phyloP scores from a whole-genome alignment of 225 moss, liverwort and hornwort species.

The Sphagnum tenellum region DNA sequence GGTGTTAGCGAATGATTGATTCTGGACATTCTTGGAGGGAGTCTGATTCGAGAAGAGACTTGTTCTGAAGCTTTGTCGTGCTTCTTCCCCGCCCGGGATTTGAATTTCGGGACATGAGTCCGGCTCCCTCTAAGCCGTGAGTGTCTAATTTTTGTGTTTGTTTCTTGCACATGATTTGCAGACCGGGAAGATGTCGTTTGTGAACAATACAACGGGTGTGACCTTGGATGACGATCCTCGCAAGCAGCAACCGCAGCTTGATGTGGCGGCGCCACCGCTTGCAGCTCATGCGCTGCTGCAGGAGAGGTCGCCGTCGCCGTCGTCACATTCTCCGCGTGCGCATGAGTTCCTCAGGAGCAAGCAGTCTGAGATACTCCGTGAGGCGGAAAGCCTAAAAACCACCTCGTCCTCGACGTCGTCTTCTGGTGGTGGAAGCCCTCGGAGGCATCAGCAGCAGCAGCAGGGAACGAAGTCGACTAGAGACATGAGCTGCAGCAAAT shows the following conservation, averaged over 20 bases:
- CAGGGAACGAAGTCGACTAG: too few relatives aligned
- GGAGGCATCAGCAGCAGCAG: too few relatives aligned
- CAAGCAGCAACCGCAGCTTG: conserved; percentile 9
- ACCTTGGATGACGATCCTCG: conserved; percentile 21
- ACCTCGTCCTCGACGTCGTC: not conserved
- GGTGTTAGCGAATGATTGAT: too few relatives aligned
- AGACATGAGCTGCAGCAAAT: too few relatives aligned
- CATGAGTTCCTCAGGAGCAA: conserved; percentile 60
- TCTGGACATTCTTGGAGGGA: too few relatives aligned
- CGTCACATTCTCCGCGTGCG: conserved; percentile 9
- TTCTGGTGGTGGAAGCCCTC: not conserved
- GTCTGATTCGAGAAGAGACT: too few relatives aligned
- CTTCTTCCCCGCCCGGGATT: too few relatives aligned
- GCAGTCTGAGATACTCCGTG: conserved; percentile 34
- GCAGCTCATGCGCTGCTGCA: not conserved
- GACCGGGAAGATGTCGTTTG: conserved; percentile 52
- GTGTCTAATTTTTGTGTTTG: too few relatives aligned
- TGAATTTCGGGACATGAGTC: too few relatives aligned
- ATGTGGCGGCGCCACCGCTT: too few relatives aligned
- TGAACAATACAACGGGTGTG: conserved; percentile 33
- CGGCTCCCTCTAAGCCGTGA: too few relatives aligned
- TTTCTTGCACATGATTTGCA: conserved; percentile 2
- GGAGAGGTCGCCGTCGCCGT: not conserved
- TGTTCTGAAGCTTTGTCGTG: too few relatives aligned
- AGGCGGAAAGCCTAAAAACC: conserved; percentile 8